Evolutionary conservation across 2,329 filamentous ascomycete genomes (phyloP).

Genomic region (Amauroascus niger): DNA sequence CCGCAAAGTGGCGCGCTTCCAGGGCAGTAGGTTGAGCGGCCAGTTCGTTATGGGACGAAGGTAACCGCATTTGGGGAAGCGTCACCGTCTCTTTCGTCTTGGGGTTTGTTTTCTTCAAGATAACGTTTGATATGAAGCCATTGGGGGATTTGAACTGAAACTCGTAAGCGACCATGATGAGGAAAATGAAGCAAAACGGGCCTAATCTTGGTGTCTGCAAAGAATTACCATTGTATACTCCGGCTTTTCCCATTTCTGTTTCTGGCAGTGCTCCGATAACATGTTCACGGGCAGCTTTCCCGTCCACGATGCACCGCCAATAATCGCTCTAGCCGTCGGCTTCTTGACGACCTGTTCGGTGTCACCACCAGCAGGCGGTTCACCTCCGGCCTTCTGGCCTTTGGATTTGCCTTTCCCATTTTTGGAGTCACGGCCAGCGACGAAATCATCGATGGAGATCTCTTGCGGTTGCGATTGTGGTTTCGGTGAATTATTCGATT

Average conservation of each 20-base stretch:
- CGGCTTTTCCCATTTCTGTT: slow-evolving; percentile 88
- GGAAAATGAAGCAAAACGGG: neutral
- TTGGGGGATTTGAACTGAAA: slow-evolving; percentile 55
- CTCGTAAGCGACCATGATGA: slow-evolving; percentile 10
- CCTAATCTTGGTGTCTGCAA: neutral
- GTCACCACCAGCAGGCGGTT: slow-evolving; percentile 29
- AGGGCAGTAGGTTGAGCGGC: slow-evolving; percentile 68
- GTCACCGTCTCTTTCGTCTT: slow-evolving; percentile 72
- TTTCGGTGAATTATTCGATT: slow-evolving; percentile 34
- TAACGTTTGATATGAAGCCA: slow-evolving; percentile 71
- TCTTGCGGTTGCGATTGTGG: slow-evolving; percentile 26
- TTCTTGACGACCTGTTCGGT: slow-evolving; percentile 46
- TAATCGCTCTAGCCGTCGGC: slow-evolving; percentile 61
- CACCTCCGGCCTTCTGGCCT: slow-evolving; percentile 14
- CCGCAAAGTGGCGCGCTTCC: slow-evolving; percentile 87
- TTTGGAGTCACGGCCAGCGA: slow-evolving; percentile 22
- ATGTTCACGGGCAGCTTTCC: slow-evolving; percentile 92
- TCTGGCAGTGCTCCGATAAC: slow-evolving; percentile 88
- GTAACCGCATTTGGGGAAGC: slow-evolving; percentile 74
- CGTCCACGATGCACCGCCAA: slow-evolving; percentile 93
- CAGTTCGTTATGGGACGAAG: slow-evolving; percentile 63
- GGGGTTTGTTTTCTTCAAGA: slow-evolving; percentile 59
- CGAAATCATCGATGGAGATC: slow-evolving; percentile 19
- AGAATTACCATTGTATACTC: slow-evolving; percentile 68
- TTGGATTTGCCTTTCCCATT: slow-evolving; percentile 24